Evolutionary conservation across 1,139 yeast species (phyloP).

Genomic region (Petasospora rhodanensis): DNA sequence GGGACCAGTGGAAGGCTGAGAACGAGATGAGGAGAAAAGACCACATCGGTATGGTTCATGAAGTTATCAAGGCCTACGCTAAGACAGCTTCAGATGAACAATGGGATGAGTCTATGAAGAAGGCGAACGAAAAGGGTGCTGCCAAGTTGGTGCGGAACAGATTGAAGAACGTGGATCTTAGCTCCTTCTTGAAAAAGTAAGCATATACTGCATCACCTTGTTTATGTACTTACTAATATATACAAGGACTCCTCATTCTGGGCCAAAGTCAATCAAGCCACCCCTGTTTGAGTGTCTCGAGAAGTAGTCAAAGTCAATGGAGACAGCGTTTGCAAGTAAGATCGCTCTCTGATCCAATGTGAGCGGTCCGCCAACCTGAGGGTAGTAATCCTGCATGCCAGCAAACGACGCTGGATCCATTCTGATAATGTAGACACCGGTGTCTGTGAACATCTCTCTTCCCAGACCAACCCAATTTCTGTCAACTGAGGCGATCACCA

Average conservation of each 20-base stretch:
- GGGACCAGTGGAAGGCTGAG: conserved; percentile 38
- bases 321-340: conserved; percentile 78
- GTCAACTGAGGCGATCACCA: conserved; percentile 70
- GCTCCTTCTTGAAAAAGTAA: no score
- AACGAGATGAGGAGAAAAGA: conserved; percentile 50
- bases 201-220: no score
- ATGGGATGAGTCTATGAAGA: conserved; percentile 38
- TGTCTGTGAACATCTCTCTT: conserved; percentile 87
- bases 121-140: conserved; percentile 24
- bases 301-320: conserved; percentile 93
- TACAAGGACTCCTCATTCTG: no score
- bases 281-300: conserved; percentile 30
- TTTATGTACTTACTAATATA: no score
- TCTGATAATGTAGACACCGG: conserved; percentile 83
- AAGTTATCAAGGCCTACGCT: conserved; percentile 40
- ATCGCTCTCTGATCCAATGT: conserved; percentile 82
- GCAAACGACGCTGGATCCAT: conserved; percentile 46
- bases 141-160: conserved; percentile 3
- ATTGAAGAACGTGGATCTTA: conserved; percentile 3
- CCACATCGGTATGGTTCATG: conserved; percentile 48
- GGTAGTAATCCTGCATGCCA: conserved; percentile 15
- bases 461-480: conserved; percentile 95
- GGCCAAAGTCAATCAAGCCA: conserved; percentile 11
- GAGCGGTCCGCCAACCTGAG: conserved; percentile 30
- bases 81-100: conserved; percentile 37